These are phyloP conservation scores for Phytophthora podocarpi DNA, from an alignment of 352 stramenopile genomes.

Conservation along the genomic window DNA sequence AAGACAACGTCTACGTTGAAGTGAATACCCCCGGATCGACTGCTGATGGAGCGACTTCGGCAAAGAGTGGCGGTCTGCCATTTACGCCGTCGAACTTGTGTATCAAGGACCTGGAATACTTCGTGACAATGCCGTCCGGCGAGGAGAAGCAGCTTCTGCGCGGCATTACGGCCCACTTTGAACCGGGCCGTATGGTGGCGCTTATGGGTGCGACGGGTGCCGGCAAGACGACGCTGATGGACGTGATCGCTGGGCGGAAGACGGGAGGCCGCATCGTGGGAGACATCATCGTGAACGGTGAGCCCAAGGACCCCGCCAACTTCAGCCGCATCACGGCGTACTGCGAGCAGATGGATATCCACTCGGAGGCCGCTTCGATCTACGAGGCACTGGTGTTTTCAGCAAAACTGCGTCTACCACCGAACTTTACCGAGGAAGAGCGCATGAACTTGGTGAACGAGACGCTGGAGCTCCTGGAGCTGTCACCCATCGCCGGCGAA, in stretches of 20 bases:
- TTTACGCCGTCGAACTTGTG: slow-evolving; percentile 51
- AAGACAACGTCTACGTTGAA: slow-evolving; percentile 47
- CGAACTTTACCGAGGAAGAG: slow-evolving; percentile 39
- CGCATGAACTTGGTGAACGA: slow-evolving; percentile 53
- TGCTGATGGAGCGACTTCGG: neutral
- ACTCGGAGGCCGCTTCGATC: too few relatives aligned
- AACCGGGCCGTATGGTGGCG: slow-evolving; percentile 68
- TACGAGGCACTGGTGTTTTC: slow-evolving; percentile 92
- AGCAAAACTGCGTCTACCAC: slow-evolving; percentile 80
- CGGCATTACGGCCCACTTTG: slow-evolving; percentile 55
- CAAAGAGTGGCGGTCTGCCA: slow-evolving; percentile 30
- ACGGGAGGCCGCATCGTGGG: slow-evolving; percentile 76
- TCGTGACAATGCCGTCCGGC: slow-evolving; percentile 53
- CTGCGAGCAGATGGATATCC: too few relatives aligned
- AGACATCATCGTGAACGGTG: slow-evolving; percentile 91
- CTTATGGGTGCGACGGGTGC: slow-evolving; percentile 68
- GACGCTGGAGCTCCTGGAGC: slow-evolving; percentile 59
- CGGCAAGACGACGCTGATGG: slow-evolving; percentile 56
- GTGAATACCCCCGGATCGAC: slow-evolving; percentile 30
- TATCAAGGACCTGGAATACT: slow-evolving; percentile 55
- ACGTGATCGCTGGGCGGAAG: slow-evolving; percentile 78
- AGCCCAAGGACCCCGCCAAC: slow-evolving; percentile 64
- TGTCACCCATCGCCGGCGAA: slow-evolving; percentile 18
- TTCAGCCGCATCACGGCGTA: slow-evolving; percentile 92
- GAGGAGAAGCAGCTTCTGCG: slow-evolving; percentile 51